Evolutionary conservation across 1,284 basidiomycete species (phyloP).

Genomic region (Gymnopus androsaceus): DNA sequence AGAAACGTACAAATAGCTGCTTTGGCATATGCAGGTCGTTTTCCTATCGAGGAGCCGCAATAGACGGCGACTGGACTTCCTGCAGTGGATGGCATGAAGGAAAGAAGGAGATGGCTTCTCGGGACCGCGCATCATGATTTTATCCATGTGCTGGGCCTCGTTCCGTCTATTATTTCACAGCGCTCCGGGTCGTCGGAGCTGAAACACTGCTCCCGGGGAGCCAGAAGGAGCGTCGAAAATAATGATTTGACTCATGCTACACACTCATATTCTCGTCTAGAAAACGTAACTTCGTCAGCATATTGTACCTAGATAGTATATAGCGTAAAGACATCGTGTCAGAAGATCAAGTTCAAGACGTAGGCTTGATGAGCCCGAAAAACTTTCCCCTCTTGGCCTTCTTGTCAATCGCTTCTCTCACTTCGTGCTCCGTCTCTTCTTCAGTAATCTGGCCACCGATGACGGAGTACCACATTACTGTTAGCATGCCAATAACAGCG

Average conservation of each 20-base stretch:
- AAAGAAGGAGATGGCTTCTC: background rate
- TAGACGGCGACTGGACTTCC: conserved; percentile 61
- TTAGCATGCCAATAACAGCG: conserved; percentile 78
- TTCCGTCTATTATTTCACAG: too few relatives aligned
- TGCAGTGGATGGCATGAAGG: background rate
- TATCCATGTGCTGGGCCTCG: background rate
- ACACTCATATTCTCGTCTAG: too few relatives aligned
- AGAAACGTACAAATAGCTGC: conserved; percentile 69
- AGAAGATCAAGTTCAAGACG: too few relatives aligned
- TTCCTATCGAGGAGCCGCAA: conserved; percentile 77
- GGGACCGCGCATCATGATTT: background rate
- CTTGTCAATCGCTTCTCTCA: conserved; percentile 50
- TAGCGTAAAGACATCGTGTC: too few relatives aligned
- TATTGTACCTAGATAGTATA: too few relatives aligned
- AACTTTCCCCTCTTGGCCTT: conserved; percentile 48
- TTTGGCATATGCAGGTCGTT: conserved; percentile 55
- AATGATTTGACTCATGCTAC: too few relatives aligned
- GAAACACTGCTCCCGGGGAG: too few relatives aligned
- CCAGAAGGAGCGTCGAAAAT: too few relatives aligned
- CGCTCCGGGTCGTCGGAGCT: too few relatives aligned
- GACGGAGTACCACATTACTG: conserved; percentile 79
- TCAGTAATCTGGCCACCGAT: conserved; percentile 68
- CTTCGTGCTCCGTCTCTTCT: conserved; percentile 77
- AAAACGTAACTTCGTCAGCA: too few relatives aligned
- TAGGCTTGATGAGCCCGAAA: conserved; percentile 30